phyloP scores from a whole-genome alignment of 805 yeast genomes.

The Candida verbasci region DNA sequence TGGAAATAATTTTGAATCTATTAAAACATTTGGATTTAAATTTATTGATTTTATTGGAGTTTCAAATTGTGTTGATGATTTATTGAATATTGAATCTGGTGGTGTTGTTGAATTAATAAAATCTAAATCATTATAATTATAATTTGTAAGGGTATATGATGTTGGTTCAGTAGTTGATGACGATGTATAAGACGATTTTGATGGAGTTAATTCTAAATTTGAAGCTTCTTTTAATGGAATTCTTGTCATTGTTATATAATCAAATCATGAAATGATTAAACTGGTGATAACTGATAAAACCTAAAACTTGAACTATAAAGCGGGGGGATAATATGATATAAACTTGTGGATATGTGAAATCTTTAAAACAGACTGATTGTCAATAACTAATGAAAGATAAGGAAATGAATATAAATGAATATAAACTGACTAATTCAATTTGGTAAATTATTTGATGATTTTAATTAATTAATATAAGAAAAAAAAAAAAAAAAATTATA shows the following conservation, averaged over 20 bases:
- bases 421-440: no score
- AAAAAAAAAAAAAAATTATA: not conserved
- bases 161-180: not conserved
- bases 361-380: no score
- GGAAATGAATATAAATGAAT: no score
- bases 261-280: not conserved
- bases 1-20: not conserved
- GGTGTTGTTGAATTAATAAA: slow-evolving; percentile 2
- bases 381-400: no score
- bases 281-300: no score
- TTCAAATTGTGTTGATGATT: slow-evolving; percentile 4
- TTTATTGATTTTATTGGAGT: slow-evolving; percentile 7
- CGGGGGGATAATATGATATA: no score
- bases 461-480: not conserved
- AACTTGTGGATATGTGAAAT: no score
- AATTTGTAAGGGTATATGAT: not conserved
- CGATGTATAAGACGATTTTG: slow-evolving; percentile 4
- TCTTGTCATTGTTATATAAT: slow-evolving; percentile 1
- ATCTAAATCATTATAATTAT: not conserved
- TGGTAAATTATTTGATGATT: no score
- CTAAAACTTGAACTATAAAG: no score
- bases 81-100: slow-evolving; percentile 6
- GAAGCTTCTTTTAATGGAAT: slow-evolving; percentile 6
- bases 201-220: slow-evolving; percentile 6
- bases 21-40: slow-evolving; percentile 8